Conservation (phyloP, 306 rosid species). For the Heteromeles arbutifolia region DNA sequence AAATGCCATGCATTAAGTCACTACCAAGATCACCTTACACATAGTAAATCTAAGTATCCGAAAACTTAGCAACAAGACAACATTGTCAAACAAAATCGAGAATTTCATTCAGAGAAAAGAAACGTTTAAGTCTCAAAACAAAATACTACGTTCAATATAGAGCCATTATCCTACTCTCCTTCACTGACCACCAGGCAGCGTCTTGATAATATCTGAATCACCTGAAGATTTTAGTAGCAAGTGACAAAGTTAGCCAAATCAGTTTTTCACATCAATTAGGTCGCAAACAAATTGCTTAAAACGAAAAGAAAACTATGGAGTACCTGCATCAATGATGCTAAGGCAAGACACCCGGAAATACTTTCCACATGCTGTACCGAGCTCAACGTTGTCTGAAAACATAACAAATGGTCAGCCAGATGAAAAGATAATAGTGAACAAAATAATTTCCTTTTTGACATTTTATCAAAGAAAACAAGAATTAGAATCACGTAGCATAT, state of each 20-base stretch:
- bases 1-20: neutral
- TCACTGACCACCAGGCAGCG: constrained; percentile 40
- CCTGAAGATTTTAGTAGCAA: constrained; percentile 14
- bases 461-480: neutral
- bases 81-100: neutral
- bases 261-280: neutral
- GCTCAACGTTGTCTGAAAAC: constrained; percentile 40
- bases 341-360: constrained; percentile 44
- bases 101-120: neutral
- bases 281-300: too few species aligned
- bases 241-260: neutral
- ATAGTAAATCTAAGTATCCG: neutral
- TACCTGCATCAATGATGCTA: constrained; percentile 43
- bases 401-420: neutral
- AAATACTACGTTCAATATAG: neutral
- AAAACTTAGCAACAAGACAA: neutral
- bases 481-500: neutral
- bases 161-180: neutral
- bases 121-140: neutral
- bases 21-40: neutral
- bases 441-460: neutral
- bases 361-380: constrained; percentile 48
- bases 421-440: neutral
- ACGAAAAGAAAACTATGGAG: neutral
- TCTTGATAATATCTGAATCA: constrained; percentile 47